Conservation (phyloP, 2,329 filamentous ascomycete species). For the Fusarium bactridioides region DNA sequence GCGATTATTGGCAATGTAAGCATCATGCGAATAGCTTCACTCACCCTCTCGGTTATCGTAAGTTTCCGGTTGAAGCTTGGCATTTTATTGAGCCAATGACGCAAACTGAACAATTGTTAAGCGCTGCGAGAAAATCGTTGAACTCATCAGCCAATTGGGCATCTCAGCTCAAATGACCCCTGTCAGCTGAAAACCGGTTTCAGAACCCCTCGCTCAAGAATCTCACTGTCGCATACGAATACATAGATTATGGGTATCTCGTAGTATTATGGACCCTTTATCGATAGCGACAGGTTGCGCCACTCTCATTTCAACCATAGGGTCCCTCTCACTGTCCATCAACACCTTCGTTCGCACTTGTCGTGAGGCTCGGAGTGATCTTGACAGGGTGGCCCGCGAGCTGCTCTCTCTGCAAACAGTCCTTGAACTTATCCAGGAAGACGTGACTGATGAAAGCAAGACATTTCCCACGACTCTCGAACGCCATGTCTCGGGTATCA, state of each 20-base stretch:
- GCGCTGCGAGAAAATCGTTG: neutral
- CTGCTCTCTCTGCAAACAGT: neutral
- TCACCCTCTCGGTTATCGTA: neutral
- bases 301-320: neutral
- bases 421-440: neutral
- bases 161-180: neutral
- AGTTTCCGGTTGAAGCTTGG: neutral
- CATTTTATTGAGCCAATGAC: neutral
- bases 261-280: neutral
- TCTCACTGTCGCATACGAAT: neutral
- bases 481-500: neutral
- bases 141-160: neutral
- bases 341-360: neutral
- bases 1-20: fast-evolving
- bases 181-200: neutral
- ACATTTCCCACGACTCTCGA: neutral
- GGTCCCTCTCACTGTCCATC: neutral
- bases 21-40: neutral
- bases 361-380: neutral
- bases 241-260: neutral
- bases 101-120: neutral
- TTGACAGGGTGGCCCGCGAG: neutral
- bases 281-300: neutral
- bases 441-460: neutral
- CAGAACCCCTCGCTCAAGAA: neutral